Conservation (phyloP, 129 eudicot genomes). For the Cynara cardunculus region DNA sequence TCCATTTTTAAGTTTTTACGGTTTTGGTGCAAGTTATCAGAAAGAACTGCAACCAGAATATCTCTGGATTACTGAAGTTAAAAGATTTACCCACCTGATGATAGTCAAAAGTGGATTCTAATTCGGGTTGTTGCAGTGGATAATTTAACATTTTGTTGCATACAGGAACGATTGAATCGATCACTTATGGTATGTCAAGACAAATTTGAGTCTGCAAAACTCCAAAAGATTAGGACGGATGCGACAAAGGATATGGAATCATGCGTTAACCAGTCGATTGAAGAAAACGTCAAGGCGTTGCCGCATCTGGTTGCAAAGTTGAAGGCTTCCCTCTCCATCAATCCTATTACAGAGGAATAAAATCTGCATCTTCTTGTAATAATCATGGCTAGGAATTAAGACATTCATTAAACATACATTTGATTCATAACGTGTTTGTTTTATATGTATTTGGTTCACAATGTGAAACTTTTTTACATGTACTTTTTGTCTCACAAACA, state of each 20-base stretch:
- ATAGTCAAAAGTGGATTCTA: background rate
- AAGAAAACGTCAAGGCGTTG: constrained; percentile 55
- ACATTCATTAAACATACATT: background rate
- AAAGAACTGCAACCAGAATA: background rate
- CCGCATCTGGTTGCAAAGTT: constrained; percentile 69
- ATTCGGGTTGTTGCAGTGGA: background rate
- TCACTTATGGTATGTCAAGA: constrained; percentile 83
- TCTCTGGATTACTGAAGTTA: background rate
- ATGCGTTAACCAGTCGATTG: constrained; percentile 63
- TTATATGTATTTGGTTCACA: background rate
- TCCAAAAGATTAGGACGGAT: constrained; percentile 45
- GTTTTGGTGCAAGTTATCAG: background rate
- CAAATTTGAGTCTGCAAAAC: constrained; percentile 69
- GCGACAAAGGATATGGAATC: constrained; percentile 64
- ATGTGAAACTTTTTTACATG: background rate
- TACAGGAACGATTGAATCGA: constrained; percentile 67
- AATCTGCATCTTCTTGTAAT: background rate
- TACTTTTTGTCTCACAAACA: background rate
- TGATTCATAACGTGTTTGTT: background rate
- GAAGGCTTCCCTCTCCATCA: constrained; percentile 53
- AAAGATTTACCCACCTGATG: background rate
- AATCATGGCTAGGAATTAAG: background rate
- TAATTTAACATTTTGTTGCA: background rate
- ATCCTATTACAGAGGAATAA: constrained; percentile 21
- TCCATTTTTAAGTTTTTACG: background rate